Evolutionary conservation across 805 yeast species (phyloP).

Genomic region (Naumovozyma baii): DNA sequence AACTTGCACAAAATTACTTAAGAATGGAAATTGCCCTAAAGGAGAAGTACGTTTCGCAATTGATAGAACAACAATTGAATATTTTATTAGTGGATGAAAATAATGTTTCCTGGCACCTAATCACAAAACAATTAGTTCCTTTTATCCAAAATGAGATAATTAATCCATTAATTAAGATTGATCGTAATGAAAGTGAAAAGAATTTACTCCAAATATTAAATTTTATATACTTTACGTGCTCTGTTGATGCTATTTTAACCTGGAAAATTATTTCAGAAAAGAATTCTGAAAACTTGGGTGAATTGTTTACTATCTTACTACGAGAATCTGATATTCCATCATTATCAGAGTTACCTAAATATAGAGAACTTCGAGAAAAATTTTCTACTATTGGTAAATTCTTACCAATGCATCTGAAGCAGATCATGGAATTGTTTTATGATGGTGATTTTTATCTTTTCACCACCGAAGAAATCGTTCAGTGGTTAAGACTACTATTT

Average conservation of each 20-base stretch:
- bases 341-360: conserved; percentile 11
- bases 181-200: conserved; percentile 7
- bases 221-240: conserved; percentile 17
- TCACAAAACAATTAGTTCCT: conserved; percentile 17
- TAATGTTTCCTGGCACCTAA: conserved; percentile 16
- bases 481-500: conserved; percentile 32
- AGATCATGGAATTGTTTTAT: conserved; percentile 34
- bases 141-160: conserved; percentile 13
- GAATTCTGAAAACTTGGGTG: conserved; percentile 25
- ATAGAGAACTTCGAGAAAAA: conserved; percentile 23
- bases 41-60: conserved; percentile 9
- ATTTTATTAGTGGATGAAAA: conserved; percentile 17
- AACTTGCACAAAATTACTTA: conserved; percentile 15
- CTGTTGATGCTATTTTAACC: conserved; percentile 13
- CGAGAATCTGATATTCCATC: conserved; percentile 13
- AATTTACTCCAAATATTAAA: conserved; percentile 10
- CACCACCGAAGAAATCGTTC: conserved; percentile 30
- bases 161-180: conserved; percentile 11
- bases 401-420: conserved; percentile 32
- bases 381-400: conserved; percentile 21
- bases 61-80: conserved; percentile 13
- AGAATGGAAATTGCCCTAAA: conserved; percentile 13
- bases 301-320: conserved; percentile 17
- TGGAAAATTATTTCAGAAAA: conserved; percentile 29
- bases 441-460: conserved; percentile 34